These are phyloP conservation scores for Amylostereum chailletii DNA, from an alignment of 1,284 basidiomycete genomes.

Conservation along the genomic window DNA sequence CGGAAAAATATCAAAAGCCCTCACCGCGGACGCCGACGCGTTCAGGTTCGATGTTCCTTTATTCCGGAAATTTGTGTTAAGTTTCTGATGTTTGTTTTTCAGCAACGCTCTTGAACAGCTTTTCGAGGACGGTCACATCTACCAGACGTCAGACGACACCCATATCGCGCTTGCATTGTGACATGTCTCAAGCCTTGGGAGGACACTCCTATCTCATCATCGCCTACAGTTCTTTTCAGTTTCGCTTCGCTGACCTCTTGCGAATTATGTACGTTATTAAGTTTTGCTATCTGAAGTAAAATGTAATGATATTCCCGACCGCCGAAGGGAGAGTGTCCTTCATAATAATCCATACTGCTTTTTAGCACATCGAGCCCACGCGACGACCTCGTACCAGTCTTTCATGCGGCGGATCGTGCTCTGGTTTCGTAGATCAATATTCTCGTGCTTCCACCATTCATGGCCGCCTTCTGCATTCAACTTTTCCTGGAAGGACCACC, in stretches of 20 bases:
- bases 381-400: conserved; percentile 42
- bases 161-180: conserved; percentile 26
- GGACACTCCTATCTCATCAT: too few relatives aligned
- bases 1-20: conserved; percentile 28
- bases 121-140: conserved; percentile 48
- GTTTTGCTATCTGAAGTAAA: too few relatives aligned
- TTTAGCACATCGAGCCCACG: conserved; percentile 23
- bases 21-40: conserved; percentile 18
- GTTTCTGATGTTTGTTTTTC: conserved; percentile 2
- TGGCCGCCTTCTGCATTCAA: conserved; percentile 31
- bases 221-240: too few relatives aligned
- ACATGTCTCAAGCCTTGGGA: too few relatives aligned
- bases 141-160: conserved; percentile 43
- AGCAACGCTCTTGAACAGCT: conserved; percentile 43
- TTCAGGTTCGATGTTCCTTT: conserved; percentile 29
- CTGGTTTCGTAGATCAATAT: conserved; percentile 27
- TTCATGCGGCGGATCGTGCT: conserved; percentile 34
- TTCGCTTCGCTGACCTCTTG: too few relatives aligned
- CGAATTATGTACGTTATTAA: too few relatives aligned
- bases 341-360: background rate
- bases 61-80: background rate
- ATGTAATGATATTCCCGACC: too few relatives aligned
- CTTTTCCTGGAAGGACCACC: conserved; percentile 46
- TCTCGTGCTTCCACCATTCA: conserved; percentile 48
- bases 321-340: too few relatives aligned